Base-by-base conservation (phyloP, 805 yeast species). In the Candida chilensis region DNA sequence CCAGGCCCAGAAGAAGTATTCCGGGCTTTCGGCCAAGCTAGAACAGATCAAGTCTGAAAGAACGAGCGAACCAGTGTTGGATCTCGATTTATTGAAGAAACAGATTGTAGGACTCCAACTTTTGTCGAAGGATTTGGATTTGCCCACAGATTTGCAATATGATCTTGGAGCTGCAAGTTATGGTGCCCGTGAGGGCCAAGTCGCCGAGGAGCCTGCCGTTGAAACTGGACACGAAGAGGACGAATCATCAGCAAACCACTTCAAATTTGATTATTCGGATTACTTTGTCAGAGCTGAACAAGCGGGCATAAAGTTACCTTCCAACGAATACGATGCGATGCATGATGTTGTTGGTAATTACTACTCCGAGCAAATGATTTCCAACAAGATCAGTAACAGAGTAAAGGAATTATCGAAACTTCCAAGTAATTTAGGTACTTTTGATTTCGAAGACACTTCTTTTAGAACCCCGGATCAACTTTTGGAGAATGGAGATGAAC, bases 351-450 rank as follows among this genome's bases (percentile, higher is more conserved):
- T 74, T 28, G 83, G 83, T 3, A 57, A 60, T 25, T 48, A 55
- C 19, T 53, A 59, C 31, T 57, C 68, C 5, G 92, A 83, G 50
- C 61, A 61, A 25, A 51, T 64, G 6, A 64, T 81, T 9, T 53
- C 70, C 4, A 51, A 64, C 15, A 75, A 74, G 36, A 68, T 82
- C 13, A 61, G 71, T 5, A 63, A 64, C 29, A 65, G 90, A 49
- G 57, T 81, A 11, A 48, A 56, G 16, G 80, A 78, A 38, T 53
- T 83, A 36, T 87, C 80, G 47, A 62, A 53, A 30, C 44, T 82
- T 11, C 92, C 94, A 2, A 71, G 82, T 3, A 80, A 78, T 41
- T 43, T 83, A 30, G 90, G 88, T 16, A 64, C 84, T 3, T 74
- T 65, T 28, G 69, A 71, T 36, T 44, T 56, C 1, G 32, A 48